These are phyloP conservation scores for Endogone sp. DNA, from an alignment of 192 early-diverging fungal species.

Conservation along the genomic window DNA sequence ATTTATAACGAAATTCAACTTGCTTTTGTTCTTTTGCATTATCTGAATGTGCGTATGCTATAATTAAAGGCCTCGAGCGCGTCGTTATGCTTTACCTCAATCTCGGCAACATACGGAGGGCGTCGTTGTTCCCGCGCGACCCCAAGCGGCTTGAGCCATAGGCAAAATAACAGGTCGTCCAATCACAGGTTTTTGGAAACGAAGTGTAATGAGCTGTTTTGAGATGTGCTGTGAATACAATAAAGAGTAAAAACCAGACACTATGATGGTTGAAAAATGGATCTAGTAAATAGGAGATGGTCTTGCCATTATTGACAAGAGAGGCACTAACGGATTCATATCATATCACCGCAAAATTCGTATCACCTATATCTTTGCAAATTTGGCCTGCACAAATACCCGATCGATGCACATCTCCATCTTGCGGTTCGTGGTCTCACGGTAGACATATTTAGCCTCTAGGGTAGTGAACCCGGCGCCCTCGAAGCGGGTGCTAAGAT, in stretches of 20 bases:
- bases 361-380: slow-evolving; percentile 55
- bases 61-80: slow-evolving; percentile 82
- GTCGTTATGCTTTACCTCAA: slow-evolving; percentile 96
- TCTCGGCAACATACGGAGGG: slow-evolving; percentile 89
- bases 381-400: slow-evolving; percentile 74
- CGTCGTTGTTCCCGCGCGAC: slow-evolving; percentile 96
- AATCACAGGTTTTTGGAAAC: too few relatives aligned
- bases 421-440: slow-evolving; percentile 67
- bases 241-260: too few relatives aligned
- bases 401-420: slow-evolving; percentile 63
- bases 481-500: slow-evolving; percentile 57
- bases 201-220: too few relatives aligned
- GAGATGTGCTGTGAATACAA: too few relatives aligned
- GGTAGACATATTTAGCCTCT: slow-evolving; percentile 59
- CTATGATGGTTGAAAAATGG: too few relatives aligned
- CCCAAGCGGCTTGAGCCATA: slow-evolving; percentile 89
- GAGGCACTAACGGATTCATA: too few relatives aligned
- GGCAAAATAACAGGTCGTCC: too few relatives aligned
- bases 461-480: slow-evolving; percentile 55
- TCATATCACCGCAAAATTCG: too few relatives aligned
- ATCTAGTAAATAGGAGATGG: too few relatives aligned
- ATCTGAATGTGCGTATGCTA: background rate
- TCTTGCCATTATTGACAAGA: too few relatives aligned
- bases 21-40: too few relatives aligned
- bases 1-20: too few relatives aligned